Conservation (phyloP, 192 early-diverging fungal genomes). For the Coemansia sp. region DNA sequence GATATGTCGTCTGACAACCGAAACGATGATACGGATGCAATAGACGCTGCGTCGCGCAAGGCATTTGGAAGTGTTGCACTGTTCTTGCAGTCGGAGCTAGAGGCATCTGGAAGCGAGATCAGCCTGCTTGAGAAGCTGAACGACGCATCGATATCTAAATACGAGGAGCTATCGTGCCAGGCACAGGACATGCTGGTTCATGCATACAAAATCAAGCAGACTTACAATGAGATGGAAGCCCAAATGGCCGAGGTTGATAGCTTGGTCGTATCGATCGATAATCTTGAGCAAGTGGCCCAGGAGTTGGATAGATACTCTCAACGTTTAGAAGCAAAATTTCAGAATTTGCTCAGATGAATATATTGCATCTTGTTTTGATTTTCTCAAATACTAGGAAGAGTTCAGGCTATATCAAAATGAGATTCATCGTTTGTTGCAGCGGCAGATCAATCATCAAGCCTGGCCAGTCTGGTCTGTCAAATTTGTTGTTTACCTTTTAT, state of each 20-base stretch:
- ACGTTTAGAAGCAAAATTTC: conserved; percentile 47
- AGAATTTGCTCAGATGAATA: conserved; percentile 26
- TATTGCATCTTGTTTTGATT: background rate
- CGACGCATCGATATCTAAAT: conserved; percentile 48
- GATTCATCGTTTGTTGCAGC: background rate
- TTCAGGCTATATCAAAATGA: no score
- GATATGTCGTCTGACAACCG: background rate
- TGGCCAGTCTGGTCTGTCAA: background rate
- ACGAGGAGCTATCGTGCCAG: conserved; percentile 51
- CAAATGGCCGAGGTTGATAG: conserved; percentile 41
- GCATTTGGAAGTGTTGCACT: conserved; percentile 43
- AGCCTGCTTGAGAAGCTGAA: conserved; percentile 46
- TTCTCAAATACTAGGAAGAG: no score
- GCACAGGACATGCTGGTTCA: conserved; percentile 54
- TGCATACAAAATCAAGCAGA: conserved; percentile 53
- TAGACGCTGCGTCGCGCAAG: conserved; percentile 29
- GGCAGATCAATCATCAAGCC: background rate
- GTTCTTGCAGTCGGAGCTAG: conserved; percentile 50
- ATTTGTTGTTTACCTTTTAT: background rate
- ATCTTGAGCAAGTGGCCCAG: conserved; percentile 38
- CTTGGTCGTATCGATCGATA: conserved; percentile 33
- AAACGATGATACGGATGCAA: background rate
- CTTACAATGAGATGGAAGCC: conserved; percentile 48
- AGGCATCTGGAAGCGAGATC: conserved; percentile 39
- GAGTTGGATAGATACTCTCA: conserved; percentile 49